phyloP scores from a whole-genome alignment of 495 filamentous ascomycete genomes.

The Penicillium flavigenum region DNA sequence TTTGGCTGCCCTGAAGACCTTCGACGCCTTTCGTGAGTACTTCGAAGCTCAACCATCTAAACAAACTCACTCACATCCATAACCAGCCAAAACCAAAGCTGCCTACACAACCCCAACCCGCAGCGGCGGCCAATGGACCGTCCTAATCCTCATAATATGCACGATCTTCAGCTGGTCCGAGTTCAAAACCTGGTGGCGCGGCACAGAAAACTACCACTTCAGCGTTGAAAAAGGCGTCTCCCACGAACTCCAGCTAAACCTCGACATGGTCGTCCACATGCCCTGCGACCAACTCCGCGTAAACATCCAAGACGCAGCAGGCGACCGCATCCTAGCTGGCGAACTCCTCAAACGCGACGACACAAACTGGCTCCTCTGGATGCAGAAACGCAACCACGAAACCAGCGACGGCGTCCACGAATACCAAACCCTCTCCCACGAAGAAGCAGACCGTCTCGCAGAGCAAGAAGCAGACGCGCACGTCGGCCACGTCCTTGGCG shows the following conservation, averaged over 20 bases:
- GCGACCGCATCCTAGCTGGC: slow-evolving; percentile 85
- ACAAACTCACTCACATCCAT: not conserved
- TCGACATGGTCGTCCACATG: slow-evolving; percentile 94
- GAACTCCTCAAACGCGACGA: slow-evolving; percentile 69
- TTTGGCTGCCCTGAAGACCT: slow-evolving; percentile 66
- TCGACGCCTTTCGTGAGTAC: slow-evolving; percentile 97
- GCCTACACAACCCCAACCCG: slow-evolving; percentile 80
- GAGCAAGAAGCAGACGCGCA: slow-evolving; percentile 54
- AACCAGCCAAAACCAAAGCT: slow-evolving; percentile 88
- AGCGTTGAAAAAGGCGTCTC: slow-evolving; percentile 90
- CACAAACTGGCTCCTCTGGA: slow-evolving; percentile 81
- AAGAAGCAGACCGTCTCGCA: slow-evolving; percentile 40
- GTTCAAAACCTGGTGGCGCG: slow-evolving; percentile 75
- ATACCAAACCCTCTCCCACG: slow-evolving; percentile 52
- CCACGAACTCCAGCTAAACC: slow-evolving; percentile 87
- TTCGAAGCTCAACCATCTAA: not conserved
- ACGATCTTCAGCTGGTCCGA: slow-evolving; percentile 73
- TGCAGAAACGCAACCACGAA: slow-evolving; percentile 69
- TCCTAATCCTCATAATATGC: slow-evolving; percentile 72
- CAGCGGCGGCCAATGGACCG: slow-evolving; percentile 90
- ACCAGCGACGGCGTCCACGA: slow-evolving; percentile 54
- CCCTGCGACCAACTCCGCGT: slow-evolving; percentile 81
- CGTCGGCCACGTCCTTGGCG: slow-evolving; percentile 52
- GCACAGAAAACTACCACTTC: slow-evolving; percentile 83
- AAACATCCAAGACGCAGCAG: slow-evolving; percentile 95